Evolutionary conservation across 441 rosid species (phyloP).

Genomic region (Capsella rubella): DNA sequence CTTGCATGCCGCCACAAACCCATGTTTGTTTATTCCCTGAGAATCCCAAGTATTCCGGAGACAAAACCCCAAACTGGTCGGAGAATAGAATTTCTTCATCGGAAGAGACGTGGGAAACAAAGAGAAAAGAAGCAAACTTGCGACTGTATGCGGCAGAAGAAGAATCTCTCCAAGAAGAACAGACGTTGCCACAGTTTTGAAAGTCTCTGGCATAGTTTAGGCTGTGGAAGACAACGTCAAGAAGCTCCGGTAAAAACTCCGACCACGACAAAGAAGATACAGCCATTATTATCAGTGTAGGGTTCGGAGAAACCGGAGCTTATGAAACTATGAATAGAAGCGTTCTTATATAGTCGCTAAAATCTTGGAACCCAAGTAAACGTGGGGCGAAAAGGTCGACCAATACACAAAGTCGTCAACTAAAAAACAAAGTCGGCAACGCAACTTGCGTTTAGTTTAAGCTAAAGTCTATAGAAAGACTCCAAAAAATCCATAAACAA

Average conservation of each 20-base stretch:
- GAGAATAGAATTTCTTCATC: constrained; percentile 2
- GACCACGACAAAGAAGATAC: constrained; percentile 28
- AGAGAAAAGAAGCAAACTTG: constrained; percentile 35
- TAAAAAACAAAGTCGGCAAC: neutral
- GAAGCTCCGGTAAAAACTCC: constrained; percentile 36
- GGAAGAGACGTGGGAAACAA: constrained; percentile 15
- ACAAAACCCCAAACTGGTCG: neutral
- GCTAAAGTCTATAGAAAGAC: neutral
- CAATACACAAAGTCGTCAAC: neutral
- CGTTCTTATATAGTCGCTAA: neutral
- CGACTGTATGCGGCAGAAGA: constrained; percentile 19
- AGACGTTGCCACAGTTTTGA: constrained; percentile 30
- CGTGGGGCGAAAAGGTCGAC: neutral
- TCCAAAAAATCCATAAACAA: neutral
- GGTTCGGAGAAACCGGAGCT: neutral
- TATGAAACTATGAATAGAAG: neutral
- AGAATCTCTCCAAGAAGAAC: constrained; percentile 40
- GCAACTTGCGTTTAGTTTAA: neutral
- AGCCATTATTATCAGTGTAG: neutral
- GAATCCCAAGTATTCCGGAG: neutral
- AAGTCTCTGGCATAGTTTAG: constrained; percentile 16
- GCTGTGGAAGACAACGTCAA: constrained; percentile 18
- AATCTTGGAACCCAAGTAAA: neutral
- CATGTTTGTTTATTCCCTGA: neutral
- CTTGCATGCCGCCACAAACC: constrained; percentile 30